Base-by-base conservation (phyloP, 1,284 basidiomycete genomes). In the Puccinia polysora region DNA sequence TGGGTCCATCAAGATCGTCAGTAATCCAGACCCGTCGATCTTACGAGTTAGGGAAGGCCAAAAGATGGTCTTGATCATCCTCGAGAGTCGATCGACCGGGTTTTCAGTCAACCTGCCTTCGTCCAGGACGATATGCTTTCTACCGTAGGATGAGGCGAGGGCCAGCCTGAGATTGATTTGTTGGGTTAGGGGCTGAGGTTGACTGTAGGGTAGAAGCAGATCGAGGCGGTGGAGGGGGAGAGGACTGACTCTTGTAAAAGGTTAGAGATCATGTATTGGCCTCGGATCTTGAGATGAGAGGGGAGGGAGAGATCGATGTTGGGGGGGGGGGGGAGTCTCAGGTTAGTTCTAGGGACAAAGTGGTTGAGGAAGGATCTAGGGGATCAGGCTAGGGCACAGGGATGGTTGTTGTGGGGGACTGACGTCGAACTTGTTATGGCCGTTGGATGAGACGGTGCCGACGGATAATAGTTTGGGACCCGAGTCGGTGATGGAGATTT, bases 51-150 rank as follows among this genome's bases (percentile, higher is more conserved):
- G 84, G 8, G 93, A 91, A 80, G 95, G 90, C 95, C 95, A 98
- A 83, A 98, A 98, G 12, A 91, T 94, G 81, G 94, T 88, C 79
- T 89, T 90, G 82, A 98, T 98, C 95, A 98, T 97, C 74, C 96
- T 87, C 25, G 91, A 95, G 47, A 98, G 85, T 52, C 95, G 89
- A 79, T 96, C 92, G 52, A 98, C 93, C 0, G 95, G 96, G 80
- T 97, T 97, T 82, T 98, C 95, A 0, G 91, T 91, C 65, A 98
- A 84, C 73, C 94, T 89, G 20, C 92, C 87, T 81, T 98, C 95
- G 77, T 97, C 94, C n/a, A 98, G 87, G 14, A 98, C 90, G 79
- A 98, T 96, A 40, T 91, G 89, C 81, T 95, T 95, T 68, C 93
- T 85, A 69, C 90, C 90, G 80, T 93, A 91, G 79, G 97, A 94